These are phyloP conservation scores for Aspergillus versicolor DNA, from an alignment of 2,329 filamentous ascomycete genomes.

Conservation along the genomic window DNA sequence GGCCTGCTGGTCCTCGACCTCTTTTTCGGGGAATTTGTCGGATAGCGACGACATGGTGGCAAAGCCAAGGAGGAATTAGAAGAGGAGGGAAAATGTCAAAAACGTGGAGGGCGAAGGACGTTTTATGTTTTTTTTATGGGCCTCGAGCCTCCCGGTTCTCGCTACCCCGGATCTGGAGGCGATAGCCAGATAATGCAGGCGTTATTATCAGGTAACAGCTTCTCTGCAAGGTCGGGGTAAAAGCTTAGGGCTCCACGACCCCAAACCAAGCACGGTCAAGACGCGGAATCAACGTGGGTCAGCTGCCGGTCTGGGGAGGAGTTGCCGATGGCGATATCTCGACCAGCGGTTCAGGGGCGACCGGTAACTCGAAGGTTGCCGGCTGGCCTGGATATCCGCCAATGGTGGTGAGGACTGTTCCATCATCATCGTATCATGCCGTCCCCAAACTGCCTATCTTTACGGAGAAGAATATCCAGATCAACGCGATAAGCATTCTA, in stretches of 20 bases:
- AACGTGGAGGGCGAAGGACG: not conserved
- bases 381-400: not conserved
- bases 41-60: constrained; percentile 4
- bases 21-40: constrained; percentile 2
- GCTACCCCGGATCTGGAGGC: not conserved
- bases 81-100: not conserved
- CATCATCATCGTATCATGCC: not conserved
- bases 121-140: not conserved
- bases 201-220: not conserved
- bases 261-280: not conserved
- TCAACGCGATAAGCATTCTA: not conserved
- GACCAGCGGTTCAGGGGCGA: not conserved
- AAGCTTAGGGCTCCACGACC: not conserved
- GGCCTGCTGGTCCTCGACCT: not conserved
- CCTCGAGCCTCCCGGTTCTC: not conserved
- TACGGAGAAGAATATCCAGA: not conserved
- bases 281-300: not conserved
- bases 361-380: not conserved
- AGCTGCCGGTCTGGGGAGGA: not conserved
- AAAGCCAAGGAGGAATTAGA: too few relatives aligned
- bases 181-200: not conserved
- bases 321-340: not conserved
- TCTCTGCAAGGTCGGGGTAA: not conserved
- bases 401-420: not conserved
- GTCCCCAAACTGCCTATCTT: not conserved